Percentiles rank a stretch among this genome's conserved stretches.
Evolutionary conservation across 108 stramenopile genomes (phyloP).

Genomic region (Halocafeteria seosinensis): DNA sequence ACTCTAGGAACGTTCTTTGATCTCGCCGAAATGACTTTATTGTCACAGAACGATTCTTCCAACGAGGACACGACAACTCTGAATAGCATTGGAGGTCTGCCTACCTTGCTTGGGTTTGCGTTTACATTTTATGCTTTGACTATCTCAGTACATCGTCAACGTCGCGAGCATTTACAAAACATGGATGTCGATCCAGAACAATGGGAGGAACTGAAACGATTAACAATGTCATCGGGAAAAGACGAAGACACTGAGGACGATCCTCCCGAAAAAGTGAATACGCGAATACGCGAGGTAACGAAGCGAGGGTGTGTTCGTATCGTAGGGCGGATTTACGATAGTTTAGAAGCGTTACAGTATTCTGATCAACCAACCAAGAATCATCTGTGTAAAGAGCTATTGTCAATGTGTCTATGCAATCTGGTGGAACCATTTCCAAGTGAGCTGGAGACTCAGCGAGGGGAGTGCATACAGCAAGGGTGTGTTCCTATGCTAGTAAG

Average conservation of each 20-base stretch:
- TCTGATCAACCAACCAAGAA: background rate
- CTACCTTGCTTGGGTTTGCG: background rate
- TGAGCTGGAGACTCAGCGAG: background rate
- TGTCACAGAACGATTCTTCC: too few species aligned
- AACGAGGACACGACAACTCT: too few species aligned
- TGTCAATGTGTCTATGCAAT: background rate
- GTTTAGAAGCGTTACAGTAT: background rate
- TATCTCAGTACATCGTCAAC: background rate
- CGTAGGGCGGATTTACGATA: background rate
- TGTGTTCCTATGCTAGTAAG: background rate
- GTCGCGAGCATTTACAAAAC: background rate
- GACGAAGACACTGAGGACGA: background rate
- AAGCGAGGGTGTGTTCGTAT: background rate
- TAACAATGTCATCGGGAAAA: too few species aligned
- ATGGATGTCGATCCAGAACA: background rate
- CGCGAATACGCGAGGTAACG: background rate
- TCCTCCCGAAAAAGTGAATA: background rate
- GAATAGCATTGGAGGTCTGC: too few species aligned
- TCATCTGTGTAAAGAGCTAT: background rate
- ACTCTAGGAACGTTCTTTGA: too few species aligned
- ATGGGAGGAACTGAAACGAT: background rate
- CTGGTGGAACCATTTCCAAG: background rate
- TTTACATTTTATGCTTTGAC: background rate
- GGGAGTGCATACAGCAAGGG: background rate
- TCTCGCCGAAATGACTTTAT: too few species aligned